These are phyloP conservation scores for Malus hybrid DNA, from an alignment of 331 rosid species.

Conservation along the genomic window DNA sequence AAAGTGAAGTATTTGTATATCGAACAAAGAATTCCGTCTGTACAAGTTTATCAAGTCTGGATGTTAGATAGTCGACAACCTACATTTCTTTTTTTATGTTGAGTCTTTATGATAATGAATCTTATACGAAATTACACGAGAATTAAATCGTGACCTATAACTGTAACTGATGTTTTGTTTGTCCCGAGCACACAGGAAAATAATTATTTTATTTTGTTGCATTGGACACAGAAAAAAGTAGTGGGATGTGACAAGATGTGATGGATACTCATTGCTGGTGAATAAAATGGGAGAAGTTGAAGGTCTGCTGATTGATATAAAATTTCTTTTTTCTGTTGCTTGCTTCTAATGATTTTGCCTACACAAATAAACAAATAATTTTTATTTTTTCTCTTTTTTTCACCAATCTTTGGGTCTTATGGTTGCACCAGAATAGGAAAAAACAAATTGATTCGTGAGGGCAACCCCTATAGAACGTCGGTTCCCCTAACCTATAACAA, in stretches of 20 bases:
- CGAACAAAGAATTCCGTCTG: too few relatives aligned
- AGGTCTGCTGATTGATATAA: constrained; percentile 4
- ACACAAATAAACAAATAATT: background rate
- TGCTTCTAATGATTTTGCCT: constrained; percentile 15
- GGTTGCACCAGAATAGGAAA: background rate
- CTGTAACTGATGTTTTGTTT: too few relatives aligned
- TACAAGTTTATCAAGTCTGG: too few relatives aligned
- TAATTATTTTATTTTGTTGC: background rate
- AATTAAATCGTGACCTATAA: too few relatives aligned
- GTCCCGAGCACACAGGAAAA: too few relatives aligned
- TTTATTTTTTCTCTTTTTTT: background rate
- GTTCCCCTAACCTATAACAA: background rate
- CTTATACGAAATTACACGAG: too few relatives aligned
- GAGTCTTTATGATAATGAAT: too few relatives aligned
- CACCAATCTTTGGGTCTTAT: background rate
- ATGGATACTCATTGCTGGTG: constrained; percentile 9
- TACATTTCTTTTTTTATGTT: fast-evolving
- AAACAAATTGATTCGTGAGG: background rate
- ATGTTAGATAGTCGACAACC: too few relatives aligned
- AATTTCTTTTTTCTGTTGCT: background rate
- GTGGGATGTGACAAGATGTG: constrained; percentile 2
- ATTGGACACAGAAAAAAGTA: background rate
- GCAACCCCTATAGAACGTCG: background rate
- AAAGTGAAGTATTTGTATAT: too few relatives aligned
- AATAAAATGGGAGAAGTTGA: background rate